A percentile compares a stretch with the other conserved stretches of the same genome.
These are phyloP conservation scores for Pleurotus djamor DNA, from an alignment of 768 basidiomycete species.

Conservation along the genomic window DNA sequence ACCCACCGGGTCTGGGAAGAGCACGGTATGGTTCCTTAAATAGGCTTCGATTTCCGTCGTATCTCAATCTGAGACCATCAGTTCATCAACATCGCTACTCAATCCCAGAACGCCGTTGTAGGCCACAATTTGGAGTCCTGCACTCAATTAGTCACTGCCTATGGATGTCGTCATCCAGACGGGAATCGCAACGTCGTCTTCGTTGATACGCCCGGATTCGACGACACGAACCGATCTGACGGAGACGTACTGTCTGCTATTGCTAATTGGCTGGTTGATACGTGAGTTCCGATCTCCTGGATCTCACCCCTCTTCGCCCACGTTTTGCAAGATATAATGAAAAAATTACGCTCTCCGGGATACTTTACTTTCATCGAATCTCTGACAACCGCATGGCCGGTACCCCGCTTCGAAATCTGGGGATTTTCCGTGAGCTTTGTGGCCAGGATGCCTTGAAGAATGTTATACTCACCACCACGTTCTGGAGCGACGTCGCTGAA, in stretches of 20 bases:
- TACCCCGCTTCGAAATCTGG: conserved; percentile 4
- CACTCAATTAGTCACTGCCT: conserved; percentile 16
- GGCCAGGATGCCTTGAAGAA: conserved; percentile 3
- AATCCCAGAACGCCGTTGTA: conserved; percentile 12
- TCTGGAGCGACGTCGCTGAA: conserved; percentile 5
- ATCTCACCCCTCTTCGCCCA: neutral
- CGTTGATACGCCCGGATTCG: conserved; percentile 29
- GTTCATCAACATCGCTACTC: conserved; percentile 23
- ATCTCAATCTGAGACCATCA: conserved; percentile 1
- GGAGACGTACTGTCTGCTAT: conserved; percentile 18
- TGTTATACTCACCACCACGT: conserved; percentile 7
- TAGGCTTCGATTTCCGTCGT: neutral
- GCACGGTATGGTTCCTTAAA: conserved; percentile 12
- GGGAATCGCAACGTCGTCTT: conserved; percentile 16
- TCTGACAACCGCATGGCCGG: conserved; percentile 8
- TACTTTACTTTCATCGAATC: conserved; percentile 5
- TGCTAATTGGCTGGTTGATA: conserved; percentile 21
- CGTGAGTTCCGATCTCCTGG: conserved; percentile 10
- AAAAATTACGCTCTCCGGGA: conserved; percentile 3
- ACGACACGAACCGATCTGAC: conserved; percentile 20
- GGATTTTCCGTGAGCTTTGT: conserved; percentile 5
- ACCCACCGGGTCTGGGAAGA: conserved; percentile 21
- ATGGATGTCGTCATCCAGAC: conserved; percentile 13
- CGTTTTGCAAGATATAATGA: neutral
- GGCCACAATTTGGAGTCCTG: conserved; percentile 20